These are phyloP conservation scores for Sherardia arvensis DNA, from an alignment of 257 asterid species.

Conservation along the genomic window DNA sequence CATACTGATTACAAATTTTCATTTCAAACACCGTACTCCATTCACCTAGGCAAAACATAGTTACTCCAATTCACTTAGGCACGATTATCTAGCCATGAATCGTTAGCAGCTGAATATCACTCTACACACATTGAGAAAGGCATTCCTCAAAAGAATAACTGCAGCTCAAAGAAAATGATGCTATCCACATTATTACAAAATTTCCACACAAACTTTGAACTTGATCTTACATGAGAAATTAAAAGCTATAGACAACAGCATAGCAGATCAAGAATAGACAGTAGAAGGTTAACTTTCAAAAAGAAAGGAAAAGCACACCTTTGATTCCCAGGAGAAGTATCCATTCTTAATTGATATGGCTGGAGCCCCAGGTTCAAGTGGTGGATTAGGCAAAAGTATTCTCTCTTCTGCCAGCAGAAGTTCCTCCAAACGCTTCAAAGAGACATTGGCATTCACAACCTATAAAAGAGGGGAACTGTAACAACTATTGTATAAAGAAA, in stretches of 20 bases:
- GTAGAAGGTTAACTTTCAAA: neutral
- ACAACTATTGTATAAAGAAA: neutral
- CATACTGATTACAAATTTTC: too few relatives aligned
- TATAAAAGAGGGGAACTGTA: constrained; percentile 24
- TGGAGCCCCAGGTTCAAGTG: constrained; percentile 69
- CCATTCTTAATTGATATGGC: constrained; percentile 91
- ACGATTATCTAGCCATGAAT: neutral
- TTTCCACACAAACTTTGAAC: neutral
- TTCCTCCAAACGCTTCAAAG: constrained; percentile 85
- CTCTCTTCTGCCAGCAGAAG: constrained; percentile 81
- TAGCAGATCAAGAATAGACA: neutral
- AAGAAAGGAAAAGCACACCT: constrained; percentile 32
- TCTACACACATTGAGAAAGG: neutral
- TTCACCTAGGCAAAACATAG: too few relatives aligned
- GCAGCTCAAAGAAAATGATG: neutral
- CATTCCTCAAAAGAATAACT: neutral
- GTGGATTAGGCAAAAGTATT: constrained; percentile 71
- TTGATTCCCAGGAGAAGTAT: constrained; percentile 85
- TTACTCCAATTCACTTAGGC: neutral
- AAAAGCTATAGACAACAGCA: neutral
- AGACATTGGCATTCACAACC: constrained; percentile 91
- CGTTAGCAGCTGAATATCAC: neutral
- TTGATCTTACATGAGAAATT: neutral
- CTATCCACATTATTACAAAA: neutral
- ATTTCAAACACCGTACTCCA: too few relatives aligned